These are phyloP conservation scores for Ephemerocybe angulata DNA, from an alignment of 768 basidiomycete genomes.

Conservation along the genomic window DNA sequence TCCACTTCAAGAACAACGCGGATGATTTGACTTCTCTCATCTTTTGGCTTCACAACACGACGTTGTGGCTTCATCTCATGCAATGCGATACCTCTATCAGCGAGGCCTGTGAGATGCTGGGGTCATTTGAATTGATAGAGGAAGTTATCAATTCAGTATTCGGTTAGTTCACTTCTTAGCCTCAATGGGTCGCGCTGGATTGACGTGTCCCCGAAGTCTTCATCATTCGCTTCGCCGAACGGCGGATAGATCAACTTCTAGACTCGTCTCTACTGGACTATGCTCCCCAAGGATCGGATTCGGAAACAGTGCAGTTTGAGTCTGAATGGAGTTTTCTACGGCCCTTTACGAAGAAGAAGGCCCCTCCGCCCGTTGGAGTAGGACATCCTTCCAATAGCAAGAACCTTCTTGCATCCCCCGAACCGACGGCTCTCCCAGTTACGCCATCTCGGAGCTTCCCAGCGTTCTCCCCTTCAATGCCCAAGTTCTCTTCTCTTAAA, in stretches of 20 bases:
- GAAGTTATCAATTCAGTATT: conserved; percentile 94
- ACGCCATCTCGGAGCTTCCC: conserved; percentile 48
- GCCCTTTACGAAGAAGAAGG: conserved; percentile 68
- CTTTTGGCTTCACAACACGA: conserved; percentile 94
- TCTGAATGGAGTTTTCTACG: conserved; percentile 92
- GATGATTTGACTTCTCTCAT: conserved; percentile 84
- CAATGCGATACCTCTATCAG: conserved; percentile 78
- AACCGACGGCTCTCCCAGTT: conserved; percentile 48
- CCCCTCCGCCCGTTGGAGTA: conserved; percentile 18
- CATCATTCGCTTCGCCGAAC: conserved; percentile 89
- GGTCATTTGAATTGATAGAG: conserved; percentile 81
- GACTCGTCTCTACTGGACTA: conserved; percentile 83
- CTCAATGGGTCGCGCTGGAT: conserved; percentile 4
- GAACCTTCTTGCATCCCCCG: conserved; percentile 40
- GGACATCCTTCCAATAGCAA: conserved; percentile 29
- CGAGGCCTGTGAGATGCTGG: conserved; percentile 77
- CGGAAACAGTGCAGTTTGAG: conserved; percentile 86
- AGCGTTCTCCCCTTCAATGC: conserved; percentile 41
- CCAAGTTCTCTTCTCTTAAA: conserved; percentile 62
- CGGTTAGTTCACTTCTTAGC: conserved; percentile 49
- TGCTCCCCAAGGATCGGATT: conserved; percentile 69
- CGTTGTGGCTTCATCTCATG: conserved; percentile 87
- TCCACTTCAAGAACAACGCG: conserved; percentile 56
- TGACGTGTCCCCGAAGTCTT: conserved; percentile 60
- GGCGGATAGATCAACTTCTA: conserved; percentile 80